Conservation (phyloP, 257 asterid genomes). For the Mentha longifolia region DNA sequence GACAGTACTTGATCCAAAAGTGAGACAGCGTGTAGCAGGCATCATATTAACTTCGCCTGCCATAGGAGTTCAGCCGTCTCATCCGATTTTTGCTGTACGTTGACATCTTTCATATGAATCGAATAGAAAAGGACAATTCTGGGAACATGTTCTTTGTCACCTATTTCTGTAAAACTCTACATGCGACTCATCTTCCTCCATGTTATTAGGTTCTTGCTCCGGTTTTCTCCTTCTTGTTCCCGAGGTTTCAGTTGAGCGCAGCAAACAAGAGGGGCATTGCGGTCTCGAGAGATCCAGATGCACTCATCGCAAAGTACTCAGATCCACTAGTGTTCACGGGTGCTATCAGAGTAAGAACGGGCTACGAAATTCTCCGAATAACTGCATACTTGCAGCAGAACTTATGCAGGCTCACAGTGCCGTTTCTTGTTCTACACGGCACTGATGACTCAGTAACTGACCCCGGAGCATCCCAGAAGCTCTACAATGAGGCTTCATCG, state of each 20-base stretch:
- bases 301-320: conserved; percentile 81
- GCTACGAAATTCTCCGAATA: conserved; percentile 78
- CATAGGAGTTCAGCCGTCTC: conserved; percentile 90
- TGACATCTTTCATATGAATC: neutral
- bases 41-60: conserved; percentile 89
- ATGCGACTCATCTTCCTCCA: neutral
- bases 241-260: conserved; percentile 84
- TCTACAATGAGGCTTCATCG: conserved; percentile 72
- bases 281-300: conserved; percentile 83
- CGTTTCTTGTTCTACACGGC: conserved; percentile 89
- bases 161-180: neutral
- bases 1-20: conserved; percentile 88
- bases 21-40: conserved; percentile 64
- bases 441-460: conserved; percentile 77
- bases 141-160: neutral
- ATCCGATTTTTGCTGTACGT: conserved; percentile 81
- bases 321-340: conserved; percentile 96
- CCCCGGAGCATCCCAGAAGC: conserved; percentile 76
- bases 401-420: conserved; percentile 56
- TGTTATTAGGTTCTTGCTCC: conserved; percentile 77
- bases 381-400: conserved; percentile 69
- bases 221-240: conserved; percentile 64
- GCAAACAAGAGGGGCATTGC: conserved; percentile 74
- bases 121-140: too few species aligned
- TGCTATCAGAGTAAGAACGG: conserved; percentile 78